A percentile compares a stretch with the other conserved stretches of the same genome.
Conservation (phyloP, 805 yeast genomes). For the Diddensiella transvaalensis region DNA sequence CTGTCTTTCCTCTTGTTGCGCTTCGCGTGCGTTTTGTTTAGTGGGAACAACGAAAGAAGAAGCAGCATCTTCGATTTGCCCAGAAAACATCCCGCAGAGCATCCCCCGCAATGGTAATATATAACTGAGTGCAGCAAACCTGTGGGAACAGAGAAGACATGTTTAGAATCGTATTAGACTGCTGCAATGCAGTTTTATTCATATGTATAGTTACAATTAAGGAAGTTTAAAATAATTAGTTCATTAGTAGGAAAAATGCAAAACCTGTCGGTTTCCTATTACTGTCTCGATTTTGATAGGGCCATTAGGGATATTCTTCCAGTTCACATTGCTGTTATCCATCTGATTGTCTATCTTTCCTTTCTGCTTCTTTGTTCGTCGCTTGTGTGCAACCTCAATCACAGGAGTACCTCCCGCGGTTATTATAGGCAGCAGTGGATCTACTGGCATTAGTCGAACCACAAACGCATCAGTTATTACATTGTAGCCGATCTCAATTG, state of each 20-base stretch:
- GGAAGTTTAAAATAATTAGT: too few species aligned
- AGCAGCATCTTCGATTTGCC: too few species aligned
- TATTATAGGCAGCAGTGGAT: background rate
- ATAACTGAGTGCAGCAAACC: too few species aligned
- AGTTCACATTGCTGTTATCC: background rate
- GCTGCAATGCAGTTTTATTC: too few species aligned
- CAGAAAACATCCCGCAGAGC: too few species aligned
- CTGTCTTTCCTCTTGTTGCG: background rate
- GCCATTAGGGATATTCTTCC: background rate
- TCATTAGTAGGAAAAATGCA: constrained; percentile 24
- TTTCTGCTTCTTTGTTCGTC: background rate
- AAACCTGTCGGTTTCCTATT: background rate
- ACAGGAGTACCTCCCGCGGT: background rate
- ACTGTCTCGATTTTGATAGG: background rate
- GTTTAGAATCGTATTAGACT: too few species aligned
- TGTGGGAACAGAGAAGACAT: too few species aligned
- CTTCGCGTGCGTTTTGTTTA: background rate
- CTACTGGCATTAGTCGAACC: background rate
- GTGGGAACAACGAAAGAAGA: too few species aligned
- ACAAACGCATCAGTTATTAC: background rate
- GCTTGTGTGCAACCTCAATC: background rate
- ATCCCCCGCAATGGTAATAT: too few species aligned
- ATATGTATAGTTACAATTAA: background rate
- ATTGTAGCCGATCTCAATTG: constrained; percentile 8
- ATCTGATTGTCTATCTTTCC: background rate